Evolutionary conservation across 495 filamentous ascomycete genomes (phyloP), one percentile per base, ranked within the genome.

Genomic region (Usnea hakonensis): DNA sequence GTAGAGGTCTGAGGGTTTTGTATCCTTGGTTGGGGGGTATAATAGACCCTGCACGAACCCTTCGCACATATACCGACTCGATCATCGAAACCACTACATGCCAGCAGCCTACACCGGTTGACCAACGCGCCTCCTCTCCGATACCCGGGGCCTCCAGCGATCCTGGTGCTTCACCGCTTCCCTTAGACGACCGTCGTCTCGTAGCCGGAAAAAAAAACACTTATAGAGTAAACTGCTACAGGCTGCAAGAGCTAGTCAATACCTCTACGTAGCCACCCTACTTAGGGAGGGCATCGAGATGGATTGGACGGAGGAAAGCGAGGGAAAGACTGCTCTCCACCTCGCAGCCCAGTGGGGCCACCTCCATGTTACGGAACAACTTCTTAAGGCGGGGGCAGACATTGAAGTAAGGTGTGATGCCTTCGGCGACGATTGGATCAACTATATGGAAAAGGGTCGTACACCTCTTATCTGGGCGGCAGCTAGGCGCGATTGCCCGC

Each of bases 331-430:
- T 17, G 57, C 62, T 5, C 35, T 64, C 8, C 62, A 64, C 32
- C 30, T 64, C 9, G 62, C 62, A 9, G 41, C 46, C 17, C 13
- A 19, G 26, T 55, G 40, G 16, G 62, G 57, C 1, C n/a, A 50
- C 33, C n/a, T 41, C 7, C n/a, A 5, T n/a, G 35, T 32, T 11
- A 44, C 37, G 14, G 21, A 54, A 33, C 19, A 19, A n/a, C 26
- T 64, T 10, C 57, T 64, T 26, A 17, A 60, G 7, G 4, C 23
- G 0, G 62, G 62, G 36, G 62, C 56, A n/a, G 56, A 64, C 23
- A 38, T 60, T 16, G 62, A 64, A 37, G 62, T 56, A 28, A 41
- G n/a, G 35, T 48, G 57, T 43, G 63, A 65, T 19, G 48, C 50
- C 16, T 28, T 57, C 6, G 63, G 35, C 23, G 37, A 46, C 5